Evolutionary conservation across 176 grass and related monocot genomes (phyloP).

Genomic region (Hsuehochloa calcarea): DNA sequence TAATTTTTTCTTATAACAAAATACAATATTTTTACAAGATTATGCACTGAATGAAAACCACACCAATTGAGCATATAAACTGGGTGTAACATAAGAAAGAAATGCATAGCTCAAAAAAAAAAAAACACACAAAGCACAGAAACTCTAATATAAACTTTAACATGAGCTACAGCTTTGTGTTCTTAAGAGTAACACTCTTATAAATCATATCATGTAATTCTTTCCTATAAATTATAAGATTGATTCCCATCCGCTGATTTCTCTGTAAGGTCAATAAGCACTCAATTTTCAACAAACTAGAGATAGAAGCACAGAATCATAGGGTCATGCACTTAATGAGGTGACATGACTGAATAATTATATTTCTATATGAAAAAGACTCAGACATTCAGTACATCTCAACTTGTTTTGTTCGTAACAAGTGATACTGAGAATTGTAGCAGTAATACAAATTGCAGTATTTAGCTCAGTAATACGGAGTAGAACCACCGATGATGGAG

Average conservation of each 20-base stretch:
- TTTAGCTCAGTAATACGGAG: constrained; percentile 49
- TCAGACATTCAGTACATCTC: constrained; percentile 13
- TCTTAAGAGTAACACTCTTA: background rate
- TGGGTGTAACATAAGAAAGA: background rate
- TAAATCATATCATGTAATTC: constrained; percentile 8
- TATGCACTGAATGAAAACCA: background rate
- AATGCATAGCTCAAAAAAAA: background rate
- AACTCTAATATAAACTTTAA: background rate
- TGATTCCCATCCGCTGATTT: background rate
- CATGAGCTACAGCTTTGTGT: background rate
- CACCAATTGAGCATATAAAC: background rate
- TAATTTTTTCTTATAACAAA: background rate
- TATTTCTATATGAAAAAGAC: background rate
- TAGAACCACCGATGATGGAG: constrained; percentile 44
- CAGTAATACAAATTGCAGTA: constrained; percentile 22
- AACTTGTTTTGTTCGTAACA: constrained; percentile 28
- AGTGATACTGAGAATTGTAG: constrained; percentile 17
- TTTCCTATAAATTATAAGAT: background rate
- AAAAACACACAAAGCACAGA: background rate
- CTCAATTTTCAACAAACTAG: constrained; percentile 9
- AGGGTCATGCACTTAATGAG: constrained; percentile 22
- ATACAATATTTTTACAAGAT: background rate
- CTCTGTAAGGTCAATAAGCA: background rate
- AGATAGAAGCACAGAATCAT: constrained; percentile 7
- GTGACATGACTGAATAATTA: constrained; percentile 12